Evolutionary conservation across 306 rosid genomes (phyloP).

Genomic region (Dryas drummondii): DNA sequence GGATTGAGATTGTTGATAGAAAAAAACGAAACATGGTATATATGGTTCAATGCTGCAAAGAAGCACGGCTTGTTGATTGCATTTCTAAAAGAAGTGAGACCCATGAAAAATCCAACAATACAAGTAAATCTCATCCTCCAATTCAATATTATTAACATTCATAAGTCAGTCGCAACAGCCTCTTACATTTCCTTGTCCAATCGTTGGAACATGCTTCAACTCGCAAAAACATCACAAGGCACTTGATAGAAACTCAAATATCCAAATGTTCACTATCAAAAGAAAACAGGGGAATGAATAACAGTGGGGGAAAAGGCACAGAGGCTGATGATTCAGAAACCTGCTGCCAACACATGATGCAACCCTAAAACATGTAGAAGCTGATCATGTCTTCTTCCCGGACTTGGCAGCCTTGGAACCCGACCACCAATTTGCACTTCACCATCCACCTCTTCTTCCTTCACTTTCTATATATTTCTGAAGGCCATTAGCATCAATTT

Average conservation of each 20-base stretch:
- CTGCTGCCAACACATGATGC: background rate
- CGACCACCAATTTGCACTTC: conserved; percentile 39
- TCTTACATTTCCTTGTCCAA: background rate
- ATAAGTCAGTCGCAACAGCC: background rate
- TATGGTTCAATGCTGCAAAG: no score
- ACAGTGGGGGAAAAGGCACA: background rate
- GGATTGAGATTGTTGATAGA: no score
- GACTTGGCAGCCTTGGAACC: conserved; percentile 61
- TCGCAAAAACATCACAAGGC: background rate
- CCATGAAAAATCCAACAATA: no score
- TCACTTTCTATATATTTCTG: no score
- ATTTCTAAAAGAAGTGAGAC: no score
- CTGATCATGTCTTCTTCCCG: conserved; percentile 84
- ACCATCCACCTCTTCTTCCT: conserved; percentile 3
- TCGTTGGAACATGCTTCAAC: background rate
- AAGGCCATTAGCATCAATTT: no score
- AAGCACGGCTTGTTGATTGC: no score
- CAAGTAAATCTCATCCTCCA: background rate
- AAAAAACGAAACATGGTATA: no score
- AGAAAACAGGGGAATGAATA: background rate
- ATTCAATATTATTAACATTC: background rate
- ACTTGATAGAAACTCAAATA: background rate
- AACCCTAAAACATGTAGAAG: conserved; percentile 15
- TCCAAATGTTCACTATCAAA: conserved; percentile 3
- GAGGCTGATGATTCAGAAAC: conserved; percentile 5